Conservation (phyloP, 78 protist species). For the Dictyostelium intermedium region DNA sequence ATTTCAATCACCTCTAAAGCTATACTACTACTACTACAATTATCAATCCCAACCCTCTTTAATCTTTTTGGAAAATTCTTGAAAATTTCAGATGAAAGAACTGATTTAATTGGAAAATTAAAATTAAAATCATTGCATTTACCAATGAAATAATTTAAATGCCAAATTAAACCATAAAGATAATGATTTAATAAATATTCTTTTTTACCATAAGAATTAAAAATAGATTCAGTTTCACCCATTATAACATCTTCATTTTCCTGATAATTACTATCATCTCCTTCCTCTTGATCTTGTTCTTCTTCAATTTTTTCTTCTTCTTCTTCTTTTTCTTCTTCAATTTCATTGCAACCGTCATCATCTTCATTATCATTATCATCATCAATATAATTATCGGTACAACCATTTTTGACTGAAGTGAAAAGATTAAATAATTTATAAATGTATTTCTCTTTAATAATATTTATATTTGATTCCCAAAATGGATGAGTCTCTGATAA, state of each 20-base stretch:
- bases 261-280: no score
- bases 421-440: background rate
- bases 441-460: background rate
- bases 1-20: background rate
- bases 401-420: background rate
- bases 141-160: background rate
- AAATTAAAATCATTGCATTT: constrained; percentile 14
- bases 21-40: background rate
- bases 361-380: background rate
- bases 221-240: background rate
- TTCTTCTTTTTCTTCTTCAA: background rate
- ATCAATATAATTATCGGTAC: background rate
- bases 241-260: background rate
- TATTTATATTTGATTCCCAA: background rate
- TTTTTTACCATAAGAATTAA: background rate
- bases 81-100: background rate
- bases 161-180: constrained; percentile 20
- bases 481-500: background rate
- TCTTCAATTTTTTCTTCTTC: background rate
- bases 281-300: no score
- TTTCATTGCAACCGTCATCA: background rate
- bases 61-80: background rate
- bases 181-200: background rate
- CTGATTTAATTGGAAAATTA: background rate
- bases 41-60: no score